Conservation (phyloP, 805 yeast species). For the Pichia pseudocactophila region DNA sequence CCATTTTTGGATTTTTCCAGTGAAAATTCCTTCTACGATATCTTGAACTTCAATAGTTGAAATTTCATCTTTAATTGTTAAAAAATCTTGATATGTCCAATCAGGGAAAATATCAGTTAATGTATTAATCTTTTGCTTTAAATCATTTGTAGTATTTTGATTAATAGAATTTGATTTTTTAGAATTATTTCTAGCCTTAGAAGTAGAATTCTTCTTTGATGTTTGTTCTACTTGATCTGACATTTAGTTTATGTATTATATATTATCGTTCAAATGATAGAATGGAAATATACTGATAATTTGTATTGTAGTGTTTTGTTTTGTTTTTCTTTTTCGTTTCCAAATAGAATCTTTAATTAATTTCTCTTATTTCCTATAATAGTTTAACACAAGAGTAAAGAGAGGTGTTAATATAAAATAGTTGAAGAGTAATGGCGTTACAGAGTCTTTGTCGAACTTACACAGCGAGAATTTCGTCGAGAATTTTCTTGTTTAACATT, state of each 20-base stretch:
- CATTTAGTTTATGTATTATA: conserved; percentile 14
- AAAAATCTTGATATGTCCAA: conserved; percentile 83
- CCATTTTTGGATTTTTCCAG: conserved; percentile 88
- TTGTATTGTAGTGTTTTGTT: no score
- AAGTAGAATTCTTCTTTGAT: conserved; percentile 17
- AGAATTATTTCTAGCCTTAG: conserved; percentile 34
- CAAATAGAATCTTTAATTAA: no score
- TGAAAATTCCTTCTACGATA: conserved; percentile 80
- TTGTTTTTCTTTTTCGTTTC: neutral
- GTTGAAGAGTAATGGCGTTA: no score
- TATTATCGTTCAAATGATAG: no score
- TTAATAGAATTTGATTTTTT: conserved; percentile 27
- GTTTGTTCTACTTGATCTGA: conserved; percentile 23
- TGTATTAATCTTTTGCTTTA: conserved; percentile 38
- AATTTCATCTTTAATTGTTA: conserved; percentile 65
- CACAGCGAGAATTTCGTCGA: neutral
- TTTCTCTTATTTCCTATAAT: neutral
- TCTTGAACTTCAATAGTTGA: conserved; percentile 57
- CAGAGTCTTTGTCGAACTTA: no score
- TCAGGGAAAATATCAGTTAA: conserved; percentile 87
- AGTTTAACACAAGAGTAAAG: neutral
- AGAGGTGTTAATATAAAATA: no score
- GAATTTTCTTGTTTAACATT: neutral
- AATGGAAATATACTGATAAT: no score
- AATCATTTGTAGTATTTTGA: conserved; percentile 18